Evolutionary conservation across 1,284 basidiomycete species (phyloP).

Genomic region (Boletus sp.): DNA sequence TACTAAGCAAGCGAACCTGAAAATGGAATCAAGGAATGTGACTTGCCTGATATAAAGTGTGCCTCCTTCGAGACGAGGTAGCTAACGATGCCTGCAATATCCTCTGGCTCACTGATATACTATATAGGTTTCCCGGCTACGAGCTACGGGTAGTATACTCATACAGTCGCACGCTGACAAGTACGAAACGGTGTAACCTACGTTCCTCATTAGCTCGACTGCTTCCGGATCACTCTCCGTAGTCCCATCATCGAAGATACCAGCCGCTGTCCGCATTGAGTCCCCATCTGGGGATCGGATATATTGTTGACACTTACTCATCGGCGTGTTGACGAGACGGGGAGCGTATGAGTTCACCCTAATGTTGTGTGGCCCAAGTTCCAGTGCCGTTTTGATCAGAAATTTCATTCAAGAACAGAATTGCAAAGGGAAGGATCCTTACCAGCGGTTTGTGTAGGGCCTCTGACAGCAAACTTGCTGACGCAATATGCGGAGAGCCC

Average conservation of each 20-base stretch:
- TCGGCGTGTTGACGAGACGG: conserved; percentile 8
- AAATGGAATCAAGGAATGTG: neutral
- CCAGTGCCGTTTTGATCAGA: neutral
- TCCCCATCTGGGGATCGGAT: neutral
- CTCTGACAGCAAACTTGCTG: too few relatives aligned
- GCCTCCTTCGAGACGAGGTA: conserved; percentile 15
- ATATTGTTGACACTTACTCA: conserved; percentile 7
- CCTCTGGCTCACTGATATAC: conserved; percentile 9
- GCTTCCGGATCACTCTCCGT: neutral
- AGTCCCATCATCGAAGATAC: neutral
- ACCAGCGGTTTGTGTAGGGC: conserved; percentile 25
- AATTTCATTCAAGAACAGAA: too few relatives aligned
- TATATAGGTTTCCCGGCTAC: neutral
- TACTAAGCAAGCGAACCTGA: neutral
- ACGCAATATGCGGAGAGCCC: conserved; percentile 18
- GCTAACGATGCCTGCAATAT: conserved; percentile 19
- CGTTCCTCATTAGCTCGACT: neutral
- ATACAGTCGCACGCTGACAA: neutral
- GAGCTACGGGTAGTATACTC: neutral
- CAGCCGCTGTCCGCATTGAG: neutral
- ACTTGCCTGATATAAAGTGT: neutral
- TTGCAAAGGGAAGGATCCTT: neutral
- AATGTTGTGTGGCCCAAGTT: conserved; percentile 15
- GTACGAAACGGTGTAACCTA: neutral
- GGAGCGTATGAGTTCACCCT: conserved; percentile 26